Conservation (phyloP, 345 rosid species). For the Bruguiera parviflora region DNA sequence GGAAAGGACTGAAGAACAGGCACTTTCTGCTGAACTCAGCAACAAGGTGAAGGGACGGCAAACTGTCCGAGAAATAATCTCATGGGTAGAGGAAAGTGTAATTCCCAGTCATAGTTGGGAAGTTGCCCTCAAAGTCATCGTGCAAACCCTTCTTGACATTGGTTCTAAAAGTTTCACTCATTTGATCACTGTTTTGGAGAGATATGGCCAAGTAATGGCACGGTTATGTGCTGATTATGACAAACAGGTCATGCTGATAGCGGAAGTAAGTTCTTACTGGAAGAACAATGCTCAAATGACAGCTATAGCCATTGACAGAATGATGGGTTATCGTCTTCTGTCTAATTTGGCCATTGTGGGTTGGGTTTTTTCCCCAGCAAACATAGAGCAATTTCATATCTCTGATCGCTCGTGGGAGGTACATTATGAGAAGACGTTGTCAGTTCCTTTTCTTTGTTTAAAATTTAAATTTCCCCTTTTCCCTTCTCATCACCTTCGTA, state of each 20-base stretch:
- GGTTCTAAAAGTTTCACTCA: constrained; percentile 99
- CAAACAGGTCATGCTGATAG: constrained; percentile 68
- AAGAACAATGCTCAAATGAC: constrained; percentile 82
- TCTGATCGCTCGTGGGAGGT: constrained; percentile 98
- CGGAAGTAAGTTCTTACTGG: constrained; percentile 86
- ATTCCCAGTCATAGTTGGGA: constrained; percentile 69
- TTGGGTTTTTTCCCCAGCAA: constrained; percentile 88
- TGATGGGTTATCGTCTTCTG: constrained; percentile 97
- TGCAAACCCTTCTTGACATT: constrained; percentile 86
- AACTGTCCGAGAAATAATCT: constrained; percentile 69
- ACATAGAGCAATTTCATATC: constrained; percentile 73
- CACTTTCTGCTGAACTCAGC: constrained; percentile 65
- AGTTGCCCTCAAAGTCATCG: constrained; percentile 57
- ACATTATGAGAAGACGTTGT: constrained; percentile 1
- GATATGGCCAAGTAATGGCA: constrained; percentile 85
- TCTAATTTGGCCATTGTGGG: constrained; percentile 90
- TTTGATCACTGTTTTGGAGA: constrained; percentile 87
- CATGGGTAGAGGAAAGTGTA: constrained; percentile 79
- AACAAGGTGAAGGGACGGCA: constrained; percentile 85
- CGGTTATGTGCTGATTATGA: constrained; percentile 73
- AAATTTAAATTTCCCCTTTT: neutral
- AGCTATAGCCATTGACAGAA: constrained; percentile 85
- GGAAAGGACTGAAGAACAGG: constrained; percentile 68
- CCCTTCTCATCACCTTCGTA: neutral
- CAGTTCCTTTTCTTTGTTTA: neutral